Conservation (phyloP, 2,329 filamentous ascomycete species). For the Monosporascus cannonballus region DNA sequence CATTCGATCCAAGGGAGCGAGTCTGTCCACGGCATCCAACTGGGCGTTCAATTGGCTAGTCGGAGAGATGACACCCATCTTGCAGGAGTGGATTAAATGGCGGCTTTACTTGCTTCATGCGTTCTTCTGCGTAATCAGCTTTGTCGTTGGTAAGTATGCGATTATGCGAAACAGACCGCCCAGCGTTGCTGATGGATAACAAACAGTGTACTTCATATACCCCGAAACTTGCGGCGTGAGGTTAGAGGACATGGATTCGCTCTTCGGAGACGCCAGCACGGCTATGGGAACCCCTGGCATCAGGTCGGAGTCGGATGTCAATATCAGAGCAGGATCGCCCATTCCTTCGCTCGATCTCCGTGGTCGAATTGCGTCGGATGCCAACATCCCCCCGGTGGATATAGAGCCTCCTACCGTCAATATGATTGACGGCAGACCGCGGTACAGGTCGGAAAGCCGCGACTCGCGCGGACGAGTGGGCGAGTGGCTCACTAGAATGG, state of each 20-base stretch:
- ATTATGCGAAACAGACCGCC: background rate
- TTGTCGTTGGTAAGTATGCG: slow-evolving; percentile 76
- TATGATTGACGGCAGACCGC: slow-evolving; percentile 39
- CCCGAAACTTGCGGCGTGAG: slow-evolving; percentile 94
- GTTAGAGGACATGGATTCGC: slow-evolving; percentile 89
- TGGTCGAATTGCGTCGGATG: slow-evolving; percentile 51
- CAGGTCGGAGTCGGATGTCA: slow-evolving; percentile 69
- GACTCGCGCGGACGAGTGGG: slow-evolving; percentile 34
- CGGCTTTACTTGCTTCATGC: slow-evolving; percentile 90
- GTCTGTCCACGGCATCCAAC: slow-evolving; percentile 91
- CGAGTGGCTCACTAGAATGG: slow-evolving; percentile 42
- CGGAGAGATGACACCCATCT: slow-evolving; percentile 86
- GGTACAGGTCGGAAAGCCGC: slow-evolving; percentile 26
- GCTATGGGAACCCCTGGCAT: slow-evolving; percentile 71
- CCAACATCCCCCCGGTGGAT: slow-evolving; percentile 71
- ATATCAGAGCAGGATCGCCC: slow-evolving; percentile 74
- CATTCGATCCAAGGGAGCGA: slow-evolving; percentile 94
- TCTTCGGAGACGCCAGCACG: slow-evolving; percentile 91
- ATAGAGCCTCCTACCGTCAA: slow-evolving; percentile 70
- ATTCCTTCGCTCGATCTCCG: slow-evolving; percentile 71
- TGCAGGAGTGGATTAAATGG: slow-evolving; percentile 91
- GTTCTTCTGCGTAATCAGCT: slow-evolving; percentile 93
- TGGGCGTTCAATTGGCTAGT: slow-evolving; percentile 99
- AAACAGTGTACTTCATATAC: slow-evolving; percentile 93
- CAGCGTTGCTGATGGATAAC: slow-evolving; percentile 11